A percentile compares a stretch with the other conserved stretches of the same genome.
phyloP scores from a whole-genome alignment of 2,329 filamentous ascomycete species.

The Penicillium decumbens region DNA sequence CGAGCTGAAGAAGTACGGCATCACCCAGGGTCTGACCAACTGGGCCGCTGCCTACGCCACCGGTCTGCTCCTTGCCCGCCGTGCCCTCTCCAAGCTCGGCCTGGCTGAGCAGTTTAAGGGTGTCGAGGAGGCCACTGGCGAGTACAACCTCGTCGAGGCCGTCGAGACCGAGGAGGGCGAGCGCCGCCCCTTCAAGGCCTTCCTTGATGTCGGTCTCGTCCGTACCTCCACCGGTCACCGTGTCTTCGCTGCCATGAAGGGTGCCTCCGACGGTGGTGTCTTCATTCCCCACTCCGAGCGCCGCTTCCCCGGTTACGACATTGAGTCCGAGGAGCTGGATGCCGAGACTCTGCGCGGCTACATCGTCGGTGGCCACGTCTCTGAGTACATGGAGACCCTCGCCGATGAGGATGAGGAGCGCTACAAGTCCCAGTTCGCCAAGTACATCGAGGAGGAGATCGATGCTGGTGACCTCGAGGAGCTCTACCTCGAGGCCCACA shows the following conservation, averaged over 20 bases:
- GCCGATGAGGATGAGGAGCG: constrained; percentile 99
- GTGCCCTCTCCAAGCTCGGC: constrained; percentile 93
- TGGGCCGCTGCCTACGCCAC: constrained; percentile 97
- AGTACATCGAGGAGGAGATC: constrained; percentile 95
- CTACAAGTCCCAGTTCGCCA: constrained; percentile 95
- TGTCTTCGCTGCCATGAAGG: constrained; percentile 99
- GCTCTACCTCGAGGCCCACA: constrained; percentile 89
- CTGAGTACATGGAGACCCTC: constrained; percentile 99
- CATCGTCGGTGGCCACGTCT: constrained; percentile 97
- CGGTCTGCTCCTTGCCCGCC: constrained; percentile 93
- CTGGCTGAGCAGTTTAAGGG: constrained; percentile 88
- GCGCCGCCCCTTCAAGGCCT: constrained; percentile 98
- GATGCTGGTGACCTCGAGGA: constrained; percentile 98
- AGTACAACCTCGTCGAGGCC: constrained; percentile 93
- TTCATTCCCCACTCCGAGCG: constrained; percentile 97
- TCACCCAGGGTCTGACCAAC: constrained; percentile 98
- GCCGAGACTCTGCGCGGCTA: constrained; percentile 96
- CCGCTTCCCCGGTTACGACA: constrained; percentile 98
- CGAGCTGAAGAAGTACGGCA: constrained; percentile 96
- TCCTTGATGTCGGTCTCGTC: constrained; percentile 95
- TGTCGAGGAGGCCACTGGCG: constrained; percentile 95
- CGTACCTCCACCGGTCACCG: constrained; percentile 97
- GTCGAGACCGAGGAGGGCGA: constrained; percentile 78
- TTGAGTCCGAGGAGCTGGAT: constrained; percentile 96
- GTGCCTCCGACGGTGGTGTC: constrained; percentile 96